phyloP scores from a whole-genome alignment of 2,329 filamentous ascomycete species.

The Myotisia sp. region DNA sequence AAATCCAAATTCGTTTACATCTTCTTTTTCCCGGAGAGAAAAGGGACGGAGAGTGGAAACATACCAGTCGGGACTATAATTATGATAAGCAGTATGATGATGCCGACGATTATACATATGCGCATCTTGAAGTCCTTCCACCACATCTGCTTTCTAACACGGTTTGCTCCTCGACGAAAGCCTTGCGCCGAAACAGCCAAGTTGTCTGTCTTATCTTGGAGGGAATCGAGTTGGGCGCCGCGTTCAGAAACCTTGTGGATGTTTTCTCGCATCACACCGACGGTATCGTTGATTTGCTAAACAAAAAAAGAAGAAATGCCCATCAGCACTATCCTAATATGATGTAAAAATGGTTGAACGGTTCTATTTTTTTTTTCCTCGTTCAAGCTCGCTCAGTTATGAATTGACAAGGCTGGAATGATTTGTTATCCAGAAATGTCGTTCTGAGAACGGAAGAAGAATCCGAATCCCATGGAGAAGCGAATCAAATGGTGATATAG shows the following conservation, averaged over 20 bases:
- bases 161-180: constrained; percentile 91
- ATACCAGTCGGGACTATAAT: constrained; percentile 86
- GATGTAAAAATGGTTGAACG: not conserved
- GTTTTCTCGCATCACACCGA: constrained; percentile 91
- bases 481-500: not conserved
- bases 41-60: constrained; percentile 18
- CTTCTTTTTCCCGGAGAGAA: not conserved
- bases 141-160: constrained; percentile 96
- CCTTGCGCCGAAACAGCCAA: constrained; percentile 83
- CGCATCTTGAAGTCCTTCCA: constrained; percentile 99
- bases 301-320: too few species aligned
- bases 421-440: not conserved
- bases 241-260: constrained; percentile 93
- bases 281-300: constrained; percentile 95
- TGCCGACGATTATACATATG: constrained; percentile 81
- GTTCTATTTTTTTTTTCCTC: not conserved
- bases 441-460: not conserved
- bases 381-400: constrained; percentile 3
- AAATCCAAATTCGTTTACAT: too few species aligned
- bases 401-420: constrained; percentile 8
- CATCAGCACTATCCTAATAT: not conserved
- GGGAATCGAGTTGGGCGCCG: constrained; percentile 71
- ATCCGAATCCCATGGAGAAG: not conserved
- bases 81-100: constrained; percentile 80
- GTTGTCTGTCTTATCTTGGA: constrained; percentile 89